Evolutionary conservation across 495 filamentous ascomycete species (phyloP).

Genomic region (Hypoxylon fragiforme): DNA sequence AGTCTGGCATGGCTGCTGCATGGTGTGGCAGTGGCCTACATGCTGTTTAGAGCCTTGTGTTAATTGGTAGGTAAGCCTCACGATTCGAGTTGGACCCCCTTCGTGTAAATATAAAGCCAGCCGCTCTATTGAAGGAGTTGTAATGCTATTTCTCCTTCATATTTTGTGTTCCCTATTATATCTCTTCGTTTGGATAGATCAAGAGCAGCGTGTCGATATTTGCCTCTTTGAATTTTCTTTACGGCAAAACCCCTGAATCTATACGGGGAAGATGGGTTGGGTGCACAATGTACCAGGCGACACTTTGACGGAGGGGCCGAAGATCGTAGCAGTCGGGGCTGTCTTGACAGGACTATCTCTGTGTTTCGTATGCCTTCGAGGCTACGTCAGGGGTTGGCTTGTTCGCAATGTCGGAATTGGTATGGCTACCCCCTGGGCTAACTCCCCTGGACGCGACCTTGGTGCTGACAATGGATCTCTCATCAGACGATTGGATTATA

Average conservation of each 20-base stretch:
- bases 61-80: too few species aligned
- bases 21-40: too few species aligned
- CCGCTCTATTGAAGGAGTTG: too few species aligned
- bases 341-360: conserved; percentile 11
- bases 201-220: neutral
- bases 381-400: conserved; percentile 14
- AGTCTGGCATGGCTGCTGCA: too few species aligned
- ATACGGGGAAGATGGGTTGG: conserved; percentile 9
- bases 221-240: neutral
- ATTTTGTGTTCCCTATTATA: too few species aligned
- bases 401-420: conserved; percentile 13
- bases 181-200: too few species aligned
- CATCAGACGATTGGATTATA: conserved; percentile 28
- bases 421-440: neutral
- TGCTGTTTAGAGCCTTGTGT: too few species aligned
- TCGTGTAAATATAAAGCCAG: too few species aligned
- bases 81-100: too few species aligned
- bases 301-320: conserved; percentile 15
- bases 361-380: conserved; percentile 21
- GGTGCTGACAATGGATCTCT: too few species aligned
- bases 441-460: too few species aligned
- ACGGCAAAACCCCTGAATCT: neutral
- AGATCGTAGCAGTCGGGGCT: neutral
- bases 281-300: conserved; percentile 15
- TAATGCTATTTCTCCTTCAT: too few species aligned